These are phyloP conservation scores for Lachancea kluyveri DNA, from an alignment of 805 yeast genomes.

Conservation along the genomic window DNA sequence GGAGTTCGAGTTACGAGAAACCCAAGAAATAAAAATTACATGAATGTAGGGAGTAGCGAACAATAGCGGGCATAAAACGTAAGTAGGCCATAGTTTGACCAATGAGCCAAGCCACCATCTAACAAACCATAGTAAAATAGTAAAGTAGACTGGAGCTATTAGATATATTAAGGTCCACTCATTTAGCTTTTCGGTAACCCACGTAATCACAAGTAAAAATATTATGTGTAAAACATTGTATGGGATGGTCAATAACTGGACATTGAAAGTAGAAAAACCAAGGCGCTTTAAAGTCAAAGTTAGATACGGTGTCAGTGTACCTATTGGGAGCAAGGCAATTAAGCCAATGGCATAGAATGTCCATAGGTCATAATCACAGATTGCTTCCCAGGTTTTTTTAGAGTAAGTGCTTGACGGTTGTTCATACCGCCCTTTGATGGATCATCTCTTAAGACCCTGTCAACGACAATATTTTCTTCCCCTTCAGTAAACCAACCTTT, in stretches of 20 bases:
- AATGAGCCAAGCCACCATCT: conserved; percentile 37
- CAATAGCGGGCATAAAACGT: conserved; percentile 29
- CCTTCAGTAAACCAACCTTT: conserved; percentile 49
- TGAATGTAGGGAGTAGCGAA: conserved; percentile 41
- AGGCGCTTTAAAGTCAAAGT: conserved; percentile 41
- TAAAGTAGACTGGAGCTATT: conserved; percentile 29
- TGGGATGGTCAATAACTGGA: conserved; percentile 49
- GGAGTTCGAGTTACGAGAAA: conserved; percentile 55
- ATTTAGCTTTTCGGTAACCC: conserved; percentile 32
- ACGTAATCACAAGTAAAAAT: conserved; percentile 33
- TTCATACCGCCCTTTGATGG: conserved; percentile 66
- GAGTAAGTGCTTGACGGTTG: conserved; percentile 47
- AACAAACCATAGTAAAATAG: conserved; percentile 30
- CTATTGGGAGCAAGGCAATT: conserved; percentile 33
- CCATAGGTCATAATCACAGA: conserved; percentile 49
- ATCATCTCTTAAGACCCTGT: conserved; percentile 55
- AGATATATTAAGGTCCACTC: conserved; percentile 25
- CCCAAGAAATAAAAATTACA: conserved; percentile 52
- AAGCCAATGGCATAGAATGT: conserved; percentile 49
- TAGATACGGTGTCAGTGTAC: conserved; percentile 36
- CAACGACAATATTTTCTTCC: conserved; percentile 54
- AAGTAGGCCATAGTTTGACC: conserved; percentile 35
- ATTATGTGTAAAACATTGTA: conserved; percentile 36
- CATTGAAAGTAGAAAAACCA: conserved; percentile 47
- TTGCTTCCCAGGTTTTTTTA: conserved; percentile 31